A percentile compares a stretch with the other conserved stretches of the same genome.
Conservation (phyloP, 2,329 filamentous ascomycete genomes). For the Paecilomyces formosus region DNA sequence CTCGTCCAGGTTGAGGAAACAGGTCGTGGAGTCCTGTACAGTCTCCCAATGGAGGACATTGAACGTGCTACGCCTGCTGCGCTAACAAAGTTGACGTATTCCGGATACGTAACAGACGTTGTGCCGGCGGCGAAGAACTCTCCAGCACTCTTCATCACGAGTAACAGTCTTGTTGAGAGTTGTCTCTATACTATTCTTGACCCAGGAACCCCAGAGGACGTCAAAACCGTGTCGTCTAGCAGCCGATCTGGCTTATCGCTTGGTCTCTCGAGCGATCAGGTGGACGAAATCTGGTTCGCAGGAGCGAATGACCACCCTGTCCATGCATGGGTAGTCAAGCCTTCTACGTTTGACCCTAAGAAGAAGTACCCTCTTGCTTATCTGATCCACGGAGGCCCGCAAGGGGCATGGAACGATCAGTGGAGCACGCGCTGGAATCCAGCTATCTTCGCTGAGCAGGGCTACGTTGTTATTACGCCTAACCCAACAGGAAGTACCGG, state of each 20-base stretch:
- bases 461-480: constrained; percentile 53
- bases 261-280: constrained; percentile 34
- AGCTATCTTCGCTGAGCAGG: constrained; percentile 53
- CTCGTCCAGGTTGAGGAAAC: constrained; percentile 35
- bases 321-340: constrained; percentile 42
- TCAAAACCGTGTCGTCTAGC: constrained; percentile 30
- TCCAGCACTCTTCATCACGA: constrained; percentile 33
- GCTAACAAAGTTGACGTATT: constrained; percentile 31
- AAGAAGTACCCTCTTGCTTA: constrained; percentile 49
- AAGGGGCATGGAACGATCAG: constrained; percentile 44
- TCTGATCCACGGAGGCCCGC: constrained; percentile 48
- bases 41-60: constrained; percentile 25
- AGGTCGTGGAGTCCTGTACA: constrained; percentile 37
- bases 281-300: constrained; percentile 39
- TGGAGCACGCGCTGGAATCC: constrained; percentile 51
- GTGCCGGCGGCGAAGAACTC: constrained; percentile 26
- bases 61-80: constrained; percentile 19
- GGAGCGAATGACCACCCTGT: constrained; percentile 37
- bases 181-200: constrained; percentile 37
- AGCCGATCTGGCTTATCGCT: constrained; percentile 29
- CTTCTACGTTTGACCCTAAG: constrained; percentile 36
- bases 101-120: constrained; percentile 34
- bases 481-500: constrained; percentile 53
- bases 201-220: constrained; percentile 19
- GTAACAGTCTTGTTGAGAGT: constrained; percentile 38